A percentile compares a stretch with the other conserved stretches of the same genome.
phyloP scores from a whole-genome alignment of 2,329 filamentous ascomycete genomes.

The Cladorrhinum sp. region DNA sequence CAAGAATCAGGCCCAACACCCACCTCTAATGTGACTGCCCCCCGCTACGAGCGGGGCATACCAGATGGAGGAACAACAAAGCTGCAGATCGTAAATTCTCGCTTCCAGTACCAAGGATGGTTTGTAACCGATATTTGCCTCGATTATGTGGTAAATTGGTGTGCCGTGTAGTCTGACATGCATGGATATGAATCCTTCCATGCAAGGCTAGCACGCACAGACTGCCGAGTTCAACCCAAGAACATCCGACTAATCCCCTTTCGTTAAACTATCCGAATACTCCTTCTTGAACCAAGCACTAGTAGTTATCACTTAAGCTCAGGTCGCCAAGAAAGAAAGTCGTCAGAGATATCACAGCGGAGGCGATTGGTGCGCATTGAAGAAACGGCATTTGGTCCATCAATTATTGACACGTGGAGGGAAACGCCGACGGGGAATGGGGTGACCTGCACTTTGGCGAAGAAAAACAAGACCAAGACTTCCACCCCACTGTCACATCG shows the following conservation, averaged over 20 bases:
- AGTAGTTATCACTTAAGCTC: not conserved
- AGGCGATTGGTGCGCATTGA: not conserved
- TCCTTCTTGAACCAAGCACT: not conserved
- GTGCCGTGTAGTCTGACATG: not conserved
- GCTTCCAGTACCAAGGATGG: no score
- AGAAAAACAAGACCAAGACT: not conserved
- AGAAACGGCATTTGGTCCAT: not conserved
- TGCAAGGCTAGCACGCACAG: not conserved
- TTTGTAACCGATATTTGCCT: no score
- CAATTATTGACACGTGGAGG: not conserved
- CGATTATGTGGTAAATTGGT: no score
- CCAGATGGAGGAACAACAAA: no score
- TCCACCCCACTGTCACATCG: not conserved
- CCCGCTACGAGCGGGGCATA: no score
- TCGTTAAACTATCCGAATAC: not conserved
- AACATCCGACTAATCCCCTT: not conserved
- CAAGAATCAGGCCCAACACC: not conserved
- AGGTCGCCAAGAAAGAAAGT: not conserved
- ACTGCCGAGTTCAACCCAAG: not conserved
- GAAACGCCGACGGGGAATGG: not conserved
- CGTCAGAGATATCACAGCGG: not conserved
- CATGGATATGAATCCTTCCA: not conserved
- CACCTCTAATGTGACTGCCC: no score
- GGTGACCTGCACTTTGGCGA: not conserved
- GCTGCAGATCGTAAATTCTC: no score